phyloP scores from a whole-genome alignment of 1,139 yeast genomes.

The Sugiyamaella novakii region DNA sequence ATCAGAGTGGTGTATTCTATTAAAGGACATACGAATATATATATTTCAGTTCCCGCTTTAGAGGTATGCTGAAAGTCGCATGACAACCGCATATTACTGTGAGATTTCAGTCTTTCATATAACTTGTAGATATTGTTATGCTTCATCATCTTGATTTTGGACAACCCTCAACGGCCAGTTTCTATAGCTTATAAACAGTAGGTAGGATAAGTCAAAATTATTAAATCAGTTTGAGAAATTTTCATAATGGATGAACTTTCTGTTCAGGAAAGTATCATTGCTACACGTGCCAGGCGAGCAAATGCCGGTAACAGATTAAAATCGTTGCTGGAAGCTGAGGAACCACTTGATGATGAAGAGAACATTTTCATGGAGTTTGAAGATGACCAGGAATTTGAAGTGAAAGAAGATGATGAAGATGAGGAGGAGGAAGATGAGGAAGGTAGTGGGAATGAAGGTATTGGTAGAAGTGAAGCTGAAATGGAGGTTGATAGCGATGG shows the following conservation, averaged over 20 bases:
- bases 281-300: conserved; percentile 73
- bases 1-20: too few species aligned
- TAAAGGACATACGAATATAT: too few species aligned
- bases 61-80: too few species aligned
- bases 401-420: conserved; percentile 41
- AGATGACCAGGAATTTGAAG: conserved; percentile 74
- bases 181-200: too few species aligned
- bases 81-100: too few species aligned
- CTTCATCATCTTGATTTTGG: too few species aligned
- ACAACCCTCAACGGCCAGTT: too few species aligned
- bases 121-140: too few species aligned
- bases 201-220: too few species aligned
- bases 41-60: too few species aligned
- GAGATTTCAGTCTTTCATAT: too few species aligned
- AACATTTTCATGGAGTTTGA: conserved; percentile 82
- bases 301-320: conserved; percentile 90
- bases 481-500: conserved; percentile 18
- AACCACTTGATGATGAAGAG: conserved; percentile 53
- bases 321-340: conserved; percentile 71
- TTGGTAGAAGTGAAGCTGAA: conserved; percentile 11
- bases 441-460: conserved; percentile 28
- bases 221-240: too few species aligned
- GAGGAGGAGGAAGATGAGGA: conserved; percentile 28
- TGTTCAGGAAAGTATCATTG: conserved; percentile 41
- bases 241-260: conserved; percentile 22